Base-by-base conservation (phyloP, 2,329 filamentous ascomycete species). In the Gliomastix tumulicola region DNA sequence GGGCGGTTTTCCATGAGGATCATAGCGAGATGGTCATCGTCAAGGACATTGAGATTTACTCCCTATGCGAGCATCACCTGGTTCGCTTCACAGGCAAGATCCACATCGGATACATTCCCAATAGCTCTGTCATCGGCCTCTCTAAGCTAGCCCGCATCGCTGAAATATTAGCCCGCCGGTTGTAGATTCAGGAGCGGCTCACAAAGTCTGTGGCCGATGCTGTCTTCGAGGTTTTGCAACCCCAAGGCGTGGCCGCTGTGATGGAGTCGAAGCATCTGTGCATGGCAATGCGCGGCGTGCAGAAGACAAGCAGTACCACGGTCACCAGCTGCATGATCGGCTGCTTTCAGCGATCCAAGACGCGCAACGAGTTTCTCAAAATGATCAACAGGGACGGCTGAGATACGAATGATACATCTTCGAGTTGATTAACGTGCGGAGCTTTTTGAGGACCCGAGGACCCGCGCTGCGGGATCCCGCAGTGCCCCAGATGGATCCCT, bases 221-320 rank as follows among this genome's bases (percentile, higher is more conserved):
- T 13, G 83, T 98, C 44, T 88, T 88, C 56, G 89, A 97, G 54
- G 82, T 97, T 11, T 72, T 98, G 33, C 84, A 94, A 57, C 92
- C 92, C 3, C 88, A 94, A 55, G 92, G 92, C 32, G 90, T 98
- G 3, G 90, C 87, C 16, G 92, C 98, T 3, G 90, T 98, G 41
- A 95, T 98, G 83, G 92, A 98, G 56, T 94, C 87, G 12, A 89
- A 80, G 53, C 92, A 98, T 64, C 69, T 97, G 32, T 98, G 92
- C 69, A 98, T 97, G 90, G 88, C 95, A 13, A 97, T 96, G 89
- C 79, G 92, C 32, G 92, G 92, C n/a, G 90, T 98, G 9, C 79
- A 96, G 57, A 96, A 98, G 71, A 88, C 88, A 1, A 77, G 74
- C 28, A 82, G 85, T 35, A 84, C 77, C 15, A 97, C 92, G 7